Conservation (phyloP, 1,284 basidiomycete species). For the Pisolithus thermaeus region DNA sequence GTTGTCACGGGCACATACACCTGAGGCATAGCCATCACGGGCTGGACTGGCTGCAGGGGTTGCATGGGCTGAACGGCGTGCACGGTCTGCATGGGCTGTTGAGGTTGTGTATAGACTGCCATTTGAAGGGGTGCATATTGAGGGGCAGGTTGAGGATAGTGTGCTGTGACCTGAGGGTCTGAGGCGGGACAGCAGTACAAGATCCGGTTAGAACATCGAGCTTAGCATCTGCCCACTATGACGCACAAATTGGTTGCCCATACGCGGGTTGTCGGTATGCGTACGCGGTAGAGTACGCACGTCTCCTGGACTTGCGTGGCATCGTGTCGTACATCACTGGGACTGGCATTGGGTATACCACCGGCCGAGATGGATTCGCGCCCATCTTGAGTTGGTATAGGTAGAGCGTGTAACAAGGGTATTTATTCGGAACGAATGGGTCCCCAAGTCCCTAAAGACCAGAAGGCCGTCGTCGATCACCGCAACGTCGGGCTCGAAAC, state of each 20-base stretch:
- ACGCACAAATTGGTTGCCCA: slow-evolving; percentile 23
- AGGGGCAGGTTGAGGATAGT: slow-evolving; percentile 12
- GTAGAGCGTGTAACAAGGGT: not conserved
- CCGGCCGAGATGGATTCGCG: slow-evolving; percentile 16
- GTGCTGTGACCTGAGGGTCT: slow-evolving; percentile 21
- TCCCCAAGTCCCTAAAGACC: not conserved
- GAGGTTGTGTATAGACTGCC: slow-evolving; percentile 6
- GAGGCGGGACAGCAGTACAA: not conserved
- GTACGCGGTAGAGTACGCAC: slow-evolving; percentile 11
- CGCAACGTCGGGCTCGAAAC: not conserved
- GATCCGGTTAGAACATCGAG: slow-evolving; percentile 3
- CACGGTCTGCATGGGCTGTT: not conserved
- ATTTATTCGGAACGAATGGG: not conserved
- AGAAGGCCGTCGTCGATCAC: not conserved
- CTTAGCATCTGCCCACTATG: not conserved
- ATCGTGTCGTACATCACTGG: slow-evolving; percentile 9
- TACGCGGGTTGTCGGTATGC: slow-evolving; percentile 11
- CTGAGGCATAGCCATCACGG: slow-evolving; percentile 23
- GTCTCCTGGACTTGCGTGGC: slow-evolving; percentile 5
- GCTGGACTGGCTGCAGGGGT: slow-evolving; percentile 19
- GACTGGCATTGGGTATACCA: slow-evolving; percentile 19
- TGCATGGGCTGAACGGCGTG: not conserved
- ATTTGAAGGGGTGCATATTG: slow-evolving; percentile 28
- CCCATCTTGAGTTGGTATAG: slow-evolving; percentile 13
- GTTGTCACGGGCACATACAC: slow-evolving; percentile 18